Evolutionary conservation across 768 basidiomycete genomes (phyloP), one percentile per base, ranked within the genome.

Genomic region (Amylocystis lapponica): DNA sequence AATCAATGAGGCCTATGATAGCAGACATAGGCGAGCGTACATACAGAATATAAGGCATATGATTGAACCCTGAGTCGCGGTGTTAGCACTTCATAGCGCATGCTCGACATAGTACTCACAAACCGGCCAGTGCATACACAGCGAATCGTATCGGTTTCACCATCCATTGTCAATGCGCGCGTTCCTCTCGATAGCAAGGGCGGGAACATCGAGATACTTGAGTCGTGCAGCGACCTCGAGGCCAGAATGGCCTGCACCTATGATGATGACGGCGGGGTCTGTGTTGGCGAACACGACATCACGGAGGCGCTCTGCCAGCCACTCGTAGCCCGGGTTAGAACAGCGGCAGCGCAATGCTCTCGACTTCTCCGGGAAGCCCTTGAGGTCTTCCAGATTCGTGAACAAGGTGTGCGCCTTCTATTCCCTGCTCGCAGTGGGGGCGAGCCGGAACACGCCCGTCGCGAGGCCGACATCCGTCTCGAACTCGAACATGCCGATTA

Each of bases 171-270:
- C 79, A 8, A 79, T 58, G 4, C 72, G 63, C 14, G 63, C 40
- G 42, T 75, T 72, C 52, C 65, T 67, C 49, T 85, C 83, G 13
- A 83, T 63, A 16, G 81, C 59, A 7, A 90, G 62, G 1, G 71
- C 64, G 1, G 66, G 52, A 11, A 88, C 61, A n/a, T 43, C 29
- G 19, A 86, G 64, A 30, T 66, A 67, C 52, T 79, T 79, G 43
- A 88, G 63, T 17, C 81, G 67, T 2, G 81, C 81, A 0, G 83
- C 83, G 2, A 78, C 55, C 31, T 71, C 75, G 25, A 90, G 61
- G 2, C 84, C 86, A 48, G 72, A 74, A 43, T 86, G 85, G 0
- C 81, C 83, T 0, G 71, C 82, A 9, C 82, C 79, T 17, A 83
- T 61, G 17, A 81, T 59, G 41, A 81, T 45, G 2, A 79, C 79